These are phyloP conservation scores for Bipolaris bicolor DNA, from an alignment of 2,329 filamentous ascomycete species.

Conservation along the genomic window DNA sequence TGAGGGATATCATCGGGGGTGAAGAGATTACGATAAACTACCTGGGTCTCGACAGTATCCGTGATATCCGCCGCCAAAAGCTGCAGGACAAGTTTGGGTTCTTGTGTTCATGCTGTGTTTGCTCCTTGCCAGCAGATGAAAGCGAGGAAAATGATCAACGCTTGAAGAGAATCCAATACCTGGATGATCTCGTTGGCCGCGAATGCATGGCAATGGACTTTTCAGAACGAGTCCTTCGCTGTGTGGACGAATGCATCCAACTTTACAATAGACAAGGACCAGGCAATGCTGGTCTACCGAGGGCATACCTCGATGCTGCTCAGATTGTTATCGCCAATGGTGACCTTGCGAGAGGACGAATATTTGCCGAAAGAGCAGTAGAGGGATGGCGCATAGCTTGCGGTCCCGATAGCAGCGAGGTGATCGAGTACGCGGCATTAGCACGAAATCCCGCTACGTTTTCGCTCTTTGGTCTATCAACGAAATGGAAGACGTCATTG, in stretches of 20 bases:
- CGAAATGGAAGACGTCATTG: conserved; percentile 29
- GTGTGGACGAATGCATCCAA: conserved; percentile 18
- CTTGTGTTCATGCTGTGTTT: conserved; percentile 45
- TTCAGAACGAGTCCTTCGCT: conserved; percentile 22
- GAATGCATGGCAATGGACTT: conserved; percentile 14
- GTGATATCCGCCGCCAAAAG: conserved; percentile 28
- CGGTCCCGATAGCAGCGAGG: conserved; percentile 30
- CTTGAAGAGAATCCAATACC: conserved; percentile 26
- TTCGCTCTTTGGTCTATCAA: conserved; percentile 24
- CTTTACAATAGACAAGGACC: conserved; percentile 29
- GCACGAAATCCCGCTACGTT: conserved; percentile 18
- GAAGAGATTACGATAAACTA: conserved; percentile 49
- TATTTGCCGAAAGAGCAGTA: conserved; percentile 34
- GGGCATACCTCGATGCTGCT: conserved; percentile 35
- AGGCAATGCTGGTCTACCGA: conserved; percentile 25
- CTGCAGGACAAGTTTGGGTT: conserved; percentile 45
- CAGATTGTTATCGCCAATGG: conserved; percentile 38
- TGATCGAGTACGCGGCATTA: conserved; percentile 18
- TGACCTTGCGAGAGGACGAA: conserved; percentile 39
- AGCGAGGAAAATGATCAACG: conserved; percentile 42
- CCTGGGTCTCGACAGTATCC: conserved; percentile 27
- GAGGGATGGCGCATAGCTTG: conserved; percentile 8
- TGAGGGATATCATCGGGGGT: conserved; percentile 43
- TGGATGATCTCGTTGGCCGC: conserved; percentile 32
- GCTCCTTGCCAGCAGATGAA: conserved; percentile 43